phyloP scores from a whole-genome alignment of 768 basidiomycete species.

The Leucosporidium scottii region DNA sequence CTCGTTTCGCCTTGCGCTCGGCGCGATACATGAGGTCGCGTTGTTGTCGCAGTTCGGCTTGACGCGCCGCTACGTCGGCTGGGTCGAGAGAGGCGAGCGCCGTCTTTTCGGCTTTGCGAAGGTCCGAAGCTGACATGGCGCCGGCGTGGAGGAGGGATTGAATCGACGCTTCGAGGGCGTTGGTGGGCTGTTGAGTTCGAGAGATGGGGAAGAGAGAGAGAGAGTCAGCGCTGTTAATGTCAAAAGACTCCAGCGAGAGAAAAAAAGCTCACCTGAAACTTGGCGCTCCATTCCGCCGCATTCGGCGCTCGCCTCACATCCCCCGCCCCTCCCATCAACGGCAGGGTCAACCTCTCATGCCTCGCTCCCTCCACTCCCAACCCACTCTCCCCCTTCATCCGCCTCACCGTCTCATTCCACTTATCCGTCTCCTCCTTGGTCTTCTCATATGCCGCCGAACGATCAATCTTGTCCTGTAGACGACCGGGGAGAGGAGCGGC shows the following conservation, averaged over 20 bases:
- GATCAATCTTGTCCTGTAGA: conserved; percentile 79
- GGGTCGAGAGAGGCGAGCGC: conserved; percentile 58
- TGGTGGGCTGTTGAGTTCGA: conserved; percentile 59
- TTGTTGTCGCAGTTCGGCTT: conserved; percentile 74
- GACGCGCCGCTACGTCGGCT: conserved; percentile 76
- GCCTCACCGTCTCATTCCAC: conserved; percentile 87
- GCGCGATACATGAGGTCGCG: conserved; percentile 91
- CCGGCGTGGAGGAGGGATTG: conserved; percentile 72
- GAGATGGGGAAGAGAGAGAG: neutral
- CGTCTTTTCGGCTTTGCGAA: conserved; percentile 72
- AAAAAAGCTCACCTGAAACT: conserved; percentile 61
- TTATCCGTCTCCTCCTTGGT: conserved; percentile 88
- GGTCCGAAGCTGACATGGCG: conserved; percentile 68
- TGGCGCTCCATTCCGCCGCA: conserved; percentile 67
- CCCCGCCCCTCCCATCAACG: conserved; percentile 20
- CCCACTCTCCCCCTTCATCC: conserved; percentile 68
- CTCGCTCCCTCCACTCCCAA: conserved; percentile 36
- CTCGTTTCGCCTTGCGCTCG: conserved; percentile 77
- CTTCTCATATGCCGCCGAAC: conserved; percentile 88
- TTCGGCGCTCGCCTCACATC: conserved; percentile 45
- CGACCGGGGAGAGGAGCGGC: conserved; percentile 79
- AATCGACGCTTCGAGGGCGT: conserved; percentile 74
- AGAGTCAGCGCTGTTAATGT: neutral
- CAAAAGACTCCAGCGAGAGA: neutral
- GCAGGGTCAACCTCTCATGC: conserved; percentile 33